phyloP scores from a whole-genome alignment of 73 alveolate genomes.

The Stentor roeselii region DNA sequence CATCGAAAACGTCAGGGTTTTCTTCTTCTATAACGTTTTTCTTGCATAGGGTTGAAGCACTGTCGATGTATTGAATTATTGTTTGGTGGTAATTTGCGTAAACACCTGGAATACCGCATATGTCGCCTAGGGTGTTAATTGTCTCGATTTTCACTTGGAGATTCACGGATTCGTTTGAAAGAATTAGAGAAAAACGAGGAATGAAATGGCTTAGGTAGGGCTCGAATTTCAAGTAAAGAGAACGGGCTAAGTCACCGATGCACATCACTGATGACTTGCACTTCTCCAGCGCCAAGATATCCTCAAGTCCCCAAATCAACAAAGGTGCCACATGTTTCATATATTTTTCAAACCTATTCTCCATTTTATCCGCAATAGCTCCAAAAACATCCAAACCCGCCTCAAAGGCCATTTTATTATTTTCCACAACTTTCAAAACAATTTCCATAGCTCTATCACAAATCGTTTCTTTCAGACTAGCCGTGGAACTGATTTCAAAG shows the following conservation, averaged over 20 bases:
- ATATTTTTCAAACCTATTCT: background rate
- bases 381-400: background rate
- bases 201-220: background rate
- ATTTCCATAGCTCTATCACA: background rate
- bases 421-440: background rate
- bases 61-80: background rate
- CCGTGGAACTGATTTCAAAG: background rate
- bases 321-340: background rate
- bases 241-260: conserved; percentile 22
- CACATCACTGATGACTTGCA: conserved; percentile 17
- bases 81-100: background rate
- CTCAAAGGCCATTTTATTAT: background rate
- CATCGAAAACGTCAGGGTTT: conserved; percentile 26
- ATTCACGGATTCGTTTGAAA: background rate
- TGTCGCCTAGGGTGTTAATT: conserved; percentile 19
- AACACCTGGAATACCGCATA: background rate
- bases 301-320: conserved; percentile 12
- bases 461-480: background rate
- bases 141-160: background rate
- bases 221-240: background rate
- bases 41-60: background rate
- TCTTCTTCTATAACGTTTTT: background rate
- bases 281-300: background rate
- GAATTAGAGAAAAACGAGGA: background rate
- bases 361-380: conserved; percentile 9